Evolutionary conservation across 345 rosid species (phyloP), one percentile per base, ranked within the genome.

Genomic region (Citropsis articulata): DNA sequence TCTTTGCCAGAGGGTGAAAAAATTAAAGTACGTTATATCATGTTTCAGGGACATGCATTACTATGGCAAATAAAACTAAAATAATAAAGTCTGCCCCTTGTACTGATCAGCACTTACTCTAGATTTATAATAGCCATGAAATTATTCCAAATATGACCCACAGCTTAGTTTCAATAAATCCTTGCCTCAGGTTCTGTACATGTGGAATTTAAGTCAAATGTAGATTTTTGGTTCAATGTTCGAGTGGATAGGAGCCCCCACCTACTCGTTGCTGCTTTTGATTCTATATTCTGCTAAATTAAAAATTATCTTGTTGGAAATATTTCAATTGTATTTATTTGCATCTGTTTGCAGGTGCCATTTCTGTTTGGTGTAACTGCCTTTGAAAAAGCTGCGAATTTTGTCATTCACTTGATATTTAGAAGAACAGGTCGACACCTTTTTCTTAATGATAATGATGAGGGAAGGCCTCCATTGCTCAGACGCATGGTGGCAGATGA

Each of bases 321-420:
- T 64, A 16, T 19, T 55, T 60, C 9, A 28, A 1, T 48, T 53
- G 2, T 48, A 53, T 53, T 30, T 61, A 60, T 13, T 45, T 81
- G 65, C 31, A 40, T 83, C 33, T 69, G 57, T 36, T 75, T 86
- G 81, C 86, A 96, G 98, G 99, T 94, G 33, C 99, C 99, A 18
- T 96, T 96, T 88, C 99, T 96, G 81, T 94, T 96, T 83, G 99
- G 99, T 57, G 87, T 96, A 53, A 60, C 94, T 77, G 97, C 98
- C 80, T 79, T 96, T 60, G 99, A 96, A 87, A 94, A 89, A 85
- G 88, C 84, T 80, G 98, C 99, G 57, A 84, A 81, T 81, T 87
- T 84, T 79, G 87, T 96, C 83, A 94, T 96, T 82, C 97, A 96
- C 84, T 94, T 83, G 94, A 96, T 96, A 80, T 96, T 96, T 81